Evolutionary conservation across 345 rosid genomes (phyloP).

Genomic region (Punica granatum): DNA sequence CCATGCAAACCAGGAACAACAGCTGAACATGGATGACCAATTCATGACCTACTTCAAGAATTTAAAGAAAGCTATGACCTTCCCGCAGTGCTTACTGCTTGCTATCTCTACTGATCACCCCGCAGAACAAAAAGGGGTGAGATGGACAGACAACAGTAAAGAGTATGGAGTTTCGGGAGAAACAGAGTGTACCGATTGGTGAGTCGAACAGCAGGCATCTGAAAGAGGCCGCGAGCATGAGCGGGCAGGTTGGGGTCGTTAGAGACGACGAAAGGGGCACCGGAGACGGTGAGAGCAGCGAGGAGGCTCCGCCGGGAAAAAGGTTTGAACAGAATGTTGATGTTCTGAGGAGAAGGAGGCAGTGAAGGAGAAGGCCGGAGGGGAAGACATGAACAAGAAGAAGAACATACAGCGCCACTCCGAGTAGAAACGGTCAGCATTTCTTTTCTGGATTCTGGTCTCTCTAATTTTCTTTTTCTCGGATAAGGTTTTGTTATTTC

Average conservation of each 20-base stretch:
- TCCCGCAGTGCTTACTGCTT: background rate
- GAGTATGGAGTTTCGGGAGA: background rate
- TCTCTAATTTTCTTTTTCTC: background rate
- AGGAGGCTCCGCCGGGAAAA: slow-evolving; percentile 41
- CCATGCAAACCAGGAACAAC: background rate
- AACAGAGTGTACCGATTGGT: slow-evolving; percentile 31
- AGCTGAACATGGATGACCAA: background rate
- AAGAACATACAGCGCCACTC: background rate
- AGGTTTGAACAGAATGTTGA: slow-evolving; percentile 11
- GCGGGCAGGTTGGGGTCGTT: slow-evolving; percentile 14
- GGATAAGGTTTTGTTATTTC: background rate
- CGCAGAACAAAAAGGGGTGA: background rate
- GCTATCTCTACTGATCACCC: background rate
- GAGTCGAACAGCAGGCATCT: slow-evolving; percentile 62
- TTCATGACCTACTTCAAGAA: background rate
- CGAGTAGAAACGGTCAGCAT: slow-evolving; percentile 1
- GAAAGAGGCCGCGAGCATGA: slow-evolving; percentile 58
- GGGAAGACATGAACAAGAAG: background rate
- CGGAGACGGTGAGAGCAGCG: slow-evolving; percentile 30
- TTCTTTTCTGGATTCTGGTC: background rate
- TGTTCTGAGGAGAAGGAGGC: slow-evolving; percentile 7
- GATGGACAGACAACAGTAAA: background rate
- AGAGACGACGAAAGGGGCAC: slow-evolving; percentile 18
- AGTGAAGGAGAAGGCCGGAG: slow-evolving; percentile 17
- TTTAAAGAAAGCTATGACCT: background rate